Percentiles rank a stretch among this genome's conserved stretches.
phyloP scores from a whole-genome alignment of 2,329 filamentous ascomycete species.

The Cercospora berteroae region DNA sequence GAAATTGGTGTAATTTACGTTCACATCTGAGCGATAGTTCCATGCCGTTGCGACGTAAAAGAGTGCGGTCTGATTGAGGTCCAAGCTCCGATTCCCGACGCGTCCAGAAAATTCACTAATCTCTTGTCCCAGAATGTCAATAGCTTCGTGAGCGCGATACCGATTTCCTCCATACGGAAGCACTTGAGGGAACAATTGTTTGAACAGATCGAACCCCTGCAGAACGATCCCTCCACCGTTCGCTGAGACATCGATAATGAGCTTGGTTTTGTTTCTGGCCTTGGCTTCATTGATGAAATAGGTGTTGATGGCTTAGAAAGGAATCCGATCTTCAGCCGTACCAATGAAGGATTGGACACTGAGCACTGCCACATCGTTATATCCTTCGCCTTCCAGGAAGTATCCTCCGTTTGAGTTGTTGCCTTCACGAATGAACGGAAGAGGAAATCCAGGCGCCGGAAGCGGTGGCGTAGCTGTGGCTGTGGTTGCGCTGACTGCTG shows the following conservation, averaged over 20 bases:
- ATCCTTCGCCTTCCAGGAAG: constrained; percentile 46
- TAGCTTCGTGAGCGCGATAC: constrained; percentile 51
- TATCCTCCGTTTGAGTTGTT: constrained; percentile 49
- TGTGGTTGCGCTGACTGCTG: background rate
- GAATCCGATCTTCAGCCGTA: constrained; percentile 29
- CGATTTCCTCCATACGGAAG: constrained; percentile 52
- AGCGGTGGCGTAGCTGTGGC: constrained; percentile 2
- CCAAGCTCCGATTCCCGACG: constrained; percentile 34
- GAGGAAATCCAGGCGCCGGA: constrained; percentile 46
- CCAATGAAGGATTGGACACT: constrained; percentile 45
- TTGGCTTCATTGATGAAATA: constrained; percentile 46
- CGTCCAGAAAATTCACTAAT: constrained; percentile 38
- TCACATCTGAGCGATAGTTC: constrained; percentile 49
- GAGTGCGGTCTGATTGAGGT: constrained; percentile 39
- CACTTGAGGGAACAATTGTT: constrained; percentile 54
- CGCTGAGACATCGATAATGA: constrained; percentile 58
- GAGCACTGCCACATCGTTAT: constrained; percentile 49
- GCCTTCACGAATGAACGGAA: constrained; percentile 41
- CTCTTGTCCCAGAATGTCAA: constrained; percentile 46
- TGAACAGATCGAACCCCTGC: constrained; percentile 62
- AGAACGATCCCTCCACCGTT: constrained; percentile 61
- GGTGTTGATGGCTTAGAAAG: constrained; percentile 45
- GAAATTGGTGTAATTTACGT: constrained; percentile 52
- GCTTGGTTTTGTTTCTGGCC: constrained; percentile 55
- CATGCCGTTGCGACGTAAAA: constrained; percentile 44